Evolutionary conservation across 352 stramenopile species (phyloP).

Genomic region (Pythium rhizo-oryzae): DNA sequence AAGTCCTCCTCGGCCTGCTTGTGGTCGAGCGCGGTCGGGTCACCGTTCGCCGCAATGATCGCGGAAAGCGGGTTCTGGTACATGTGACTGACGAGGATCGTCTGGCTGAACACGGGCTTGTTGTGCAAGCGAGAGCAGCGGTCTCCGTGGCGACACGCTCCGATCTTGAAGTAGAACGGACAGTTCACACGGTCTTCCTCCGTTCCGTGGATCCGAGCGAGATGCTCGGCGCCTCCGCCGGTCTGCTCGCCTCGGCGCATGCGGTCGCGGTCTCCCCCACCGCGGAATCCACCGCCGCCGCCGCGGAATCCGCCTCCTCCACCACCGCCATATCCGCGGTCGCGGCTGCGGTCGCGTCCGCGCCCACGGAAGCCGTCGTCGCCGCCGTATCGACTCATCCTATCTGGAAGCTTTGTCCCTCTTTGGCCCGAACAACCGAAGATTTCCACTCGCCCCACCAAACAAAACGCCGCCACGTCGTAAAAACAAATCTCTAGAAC

Average conservation of each 20-base stretch:
- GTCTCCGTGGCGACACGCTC: slow-evolving; percentile 98
- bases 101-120: slow-evolving; percentile 98
- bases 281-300: slow-evolving; percentile 39
- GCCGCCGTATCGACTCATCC: slow-evolving; percentile 75
- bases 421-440: slow-evolving; percentile 11
- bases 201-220: slow-evolving; percentile 97
- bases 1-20: slow-evolving; percentile 96
- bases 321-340: slow-evolving; percentile 43
- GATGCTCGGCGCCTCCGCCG: slow-evolving; percentile 93
- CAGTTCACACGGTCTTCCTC: slow-evolving; percentile 99
- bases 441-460: slow-evolving; percentile 23
- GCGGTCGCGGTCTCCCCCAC: slow-evolving; percentile 56
- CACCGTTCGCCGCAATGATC: slow-evolving; percentile 88
- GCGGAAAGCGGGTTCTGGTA: slow-evolving; percentile 96
- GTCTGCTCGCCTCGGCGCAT: slow-evolving; percentile 67
- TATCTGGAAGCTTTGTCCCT: not conserved
- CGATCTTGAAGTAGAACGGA: slow-evolving; percentile 99
- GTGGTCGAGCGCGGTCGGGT: slow-evolving; percentile 84
- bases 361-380: slow-evolving; percentile 70
- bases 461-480: slow-evolving; percentile 15
- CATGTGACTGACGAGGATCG: slow-evolving; percentile 98
- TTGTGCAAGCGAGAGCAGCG: slow-evolving; percentile 98
- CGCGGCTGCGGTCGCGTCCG: slow-evolving; percentile 72
- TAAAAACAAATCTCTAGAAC: slow-evolving; percentile 23
- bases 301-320: slow-evolving; percentile 26